Evolutionary conservation across 805 yeast genomes (phyloP), one percentile per base, ranked within the genome.

Genomic region (Candida sanyiensis): DNA sequence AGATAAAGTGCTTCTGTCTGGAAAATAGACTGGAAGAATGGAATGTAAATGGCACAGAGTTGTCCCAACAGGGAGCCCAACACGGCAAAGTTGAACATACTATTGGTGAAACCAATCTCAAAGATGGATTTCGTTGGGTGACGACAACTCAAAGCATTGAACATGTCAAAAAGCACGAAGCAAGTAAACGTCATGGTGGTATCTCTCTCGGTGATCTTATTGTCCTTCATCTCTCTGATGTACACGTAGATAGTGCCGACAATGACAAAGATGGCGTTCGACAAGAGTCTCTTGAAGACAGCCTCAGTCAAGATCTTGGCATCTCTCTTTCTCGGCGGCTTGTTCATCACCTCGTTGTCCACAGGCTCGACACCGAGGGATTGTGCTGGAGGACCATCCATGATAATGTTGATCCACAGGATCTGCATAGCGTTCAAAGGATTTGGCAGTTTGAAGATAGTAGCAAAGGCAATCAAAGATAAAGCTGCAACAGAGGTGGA

Each of bases 331-430:
- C 99, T 79, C 38, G 98, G 98, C n/a, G 97, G 97, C 57, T 83
- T 84, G 46, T 74, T 77, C 97, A 90, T 89, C 27, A 90, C 96
- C 58, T 83, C 95, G 45, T 83, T 88, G 56, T 90, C 97, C 11
- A 90, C 97, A 1, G 96, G 95, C 63, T 90, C 98, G 23, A 93
- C 97, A 43, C 98, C 98, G 31, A 90, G 68, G 0, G 95, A 84
- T 65, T 90, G 98, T 2, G 97, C 97, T 4, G 98, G 98, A 9
- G 98, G 98, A 1, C 98, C 98, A 65, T 90, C 98, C 98, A 90
- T 90, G 42, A 90, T 71, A 46, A 90, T 93, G 59, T 90, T 90
- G 59, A 90, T 90, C 97, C 97, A 90, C 53, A 90, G 68, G 52
- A 90, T 93, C 68, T 93, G 97, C 98, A 90, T 90, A 21, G 98